Base-by-base conservation (phyloP, 805 yeast species). In the Candida railenensis region DNA sequence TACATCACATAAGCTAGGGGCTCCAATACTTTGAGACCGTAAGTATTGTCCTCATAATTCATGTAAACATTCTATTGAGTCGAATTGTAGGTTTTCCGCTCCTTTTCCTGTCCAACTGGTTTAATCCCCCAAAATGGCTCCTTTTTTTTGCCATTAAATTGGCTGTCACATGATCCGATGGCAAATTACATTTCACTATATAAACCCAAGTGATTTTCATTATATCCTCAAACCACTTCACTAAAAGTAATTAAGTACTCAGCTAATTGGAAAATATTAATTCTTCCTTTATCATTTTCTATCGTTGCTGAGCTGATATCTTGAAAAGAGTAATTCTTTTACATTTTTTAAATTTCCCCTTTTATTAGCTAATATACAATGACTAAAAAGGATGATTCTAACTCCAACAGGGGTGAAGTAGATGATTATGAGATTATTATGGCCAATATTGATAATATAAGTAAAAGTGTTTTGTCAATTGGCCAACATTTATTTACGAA, bases 401-500 rank as follows among this genome's bases (percentile, higher is more conserved):
- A 25, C 30, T 5, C 30, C 11, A 25, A 25, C 5, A 11, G 30
- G 30, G 30, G 11, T 25, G 30, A 25, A 25, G 30, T 25, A 11
- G 42, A 40, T 9, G 28, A 34, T 15, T 30, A 11, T 15, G 45
- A 46, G 2, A 37, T 22, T 18, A 43, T 44, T 21, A n/a, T 44
- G 11, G 30, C 42, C 25, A 39, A 44, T 15, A n/a, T 44, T 14
- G 20, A 34, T 12, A 21, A 22, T 7, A 11, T 39, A 18, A 28
- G 39, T 12, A 39, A 33, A 7, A 44, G 28, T 21, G 30, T 40
- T 8, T n/a, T 30, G 16, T 28, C 38, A 7, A 45, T 41, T 40
- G 52, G 43, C 45, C 30, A 34, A 39, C 47, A 30, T 40, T 43
- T 28, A 9, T 50, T 44, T 21, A 34, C 39, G 39, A 21, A 37